These are phyloP conservation scores for Kodamaea kakaduensis DNA, from an alignment of 805 yeast species.

Conservation along the genomic window DNA sequence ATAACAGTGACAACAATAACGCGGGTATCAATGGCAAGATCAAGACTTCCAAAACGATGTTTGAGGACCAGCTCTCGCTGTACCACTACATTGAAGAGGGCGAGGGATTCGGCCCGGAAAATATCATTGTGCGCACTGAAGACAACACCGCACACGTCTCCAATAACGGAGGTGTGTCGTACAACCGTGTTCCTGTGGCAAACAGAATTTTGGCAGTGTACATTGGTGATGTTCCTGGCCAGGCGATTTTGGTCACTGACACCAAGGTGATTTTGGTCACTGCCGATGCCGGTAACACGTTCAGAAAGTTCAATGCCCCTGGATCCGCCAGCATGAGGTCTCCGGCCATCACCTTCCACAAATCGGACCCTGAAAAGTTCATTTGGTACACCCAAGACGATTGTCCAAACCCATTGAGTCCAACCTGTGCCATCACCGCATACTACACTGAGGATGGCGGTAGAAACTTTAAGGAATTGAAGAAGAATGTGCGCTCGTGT, in stretches of 20 bases:
- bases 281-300: constrained; percentile 62
- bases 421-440: constrained; percentile 54
- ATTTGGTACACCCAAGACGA: constrained; percentile 65
- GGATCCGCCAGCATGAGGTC: constrained; percentile 37
- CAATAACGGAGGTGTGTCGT: constrained; percentile 59
- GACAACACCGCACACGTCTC: constrained; percentile 57
- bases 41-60: constrained; percentile 33
- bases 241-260: constrained; percentile 51
- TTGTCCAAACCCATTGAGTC: constrained; percentile 44
- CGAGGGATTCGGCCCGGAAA: constrained; percentile 27
- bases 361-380: constrained; percentile 50
- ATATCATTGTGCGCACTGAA: constrained; percentile 54
- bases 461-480: constrained; percentile 49
- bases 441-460: constrained; percentile 70
- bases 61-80: constrained; percentile 51
- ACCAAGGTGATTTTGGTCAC: constrained; percentile 53
- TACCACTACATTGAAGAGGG: constrained; percentile 62
- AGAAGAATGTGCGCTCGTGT: constrained; percentile 56
- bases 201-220: constrained; percentile 50
- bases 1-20: constrained; percentile 9
- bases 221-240: constrained; percentile 58
- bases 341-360: constrained; percentile 58
- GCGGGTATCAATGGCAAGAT: constrained; percentile 25
- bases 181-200: constrained; percentile 37
- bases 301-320: constrained; percentile 48